Evolutionary conservation across 177 flowering plant species (phyloP).

Genomic region (Vitis hybrid): DNA sequence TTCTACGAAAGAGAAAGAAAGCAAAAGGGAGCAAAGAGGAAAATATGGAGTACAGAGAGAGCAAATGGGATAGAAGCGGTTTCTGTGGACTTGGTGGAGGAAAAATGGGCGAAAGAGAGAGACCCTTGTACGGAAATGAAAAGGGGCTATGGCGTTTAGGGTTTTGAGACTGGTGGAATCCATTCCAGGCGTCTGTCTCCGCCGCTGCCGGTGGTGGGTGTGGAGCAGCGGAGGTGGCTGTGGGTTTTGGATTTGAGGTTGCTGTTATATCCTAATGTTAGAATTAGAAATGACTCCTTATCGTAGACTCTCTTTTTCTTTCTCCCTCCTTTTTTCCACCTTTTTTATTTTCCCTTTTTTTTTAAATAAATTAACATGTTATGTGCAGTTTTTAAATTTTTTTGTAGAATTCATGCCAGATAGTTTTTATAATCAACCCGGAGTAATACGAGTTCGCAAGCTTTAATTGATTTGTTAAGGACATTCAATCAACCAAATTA

Average conservation of each 20-base stretch:
- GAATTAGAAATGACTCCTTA: no score
- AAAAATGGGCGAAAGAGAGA: constrained; percentile 19
- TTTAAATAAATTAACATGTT: no score
- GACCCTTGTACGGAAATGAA: constrained; percentile 25
- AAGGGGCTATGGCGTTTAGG: constrained; percentile 25
- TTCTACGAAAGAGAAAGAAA: neutral
- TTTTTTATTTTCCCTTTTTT: no score
- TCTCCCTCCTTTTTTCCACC: no score
- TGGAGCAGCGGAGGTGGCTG: neutral
- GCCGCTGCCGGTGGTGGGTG: neutral
- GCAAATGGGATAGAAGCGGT: constrained; percentile 24
- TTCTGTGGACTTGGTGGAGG: constrained; percentile 20
- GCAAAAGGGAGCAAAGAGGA: constrained; percentile 3
- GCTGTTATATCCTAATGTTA: no score
- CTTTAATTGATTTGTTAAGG: no score
- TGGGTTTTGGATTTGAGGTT: neutral
- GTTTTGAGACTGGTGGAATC: constrained; percentile 32
- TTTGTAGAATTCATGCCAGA: no score
- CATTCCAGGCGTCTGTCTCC: constrained; percentile 17
- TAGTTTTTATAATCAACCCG: no score
- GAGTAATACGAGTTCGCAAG: no score
- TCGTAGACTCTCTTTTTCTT: neutral
- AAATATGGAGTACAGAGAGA: constrained; percentile 25
- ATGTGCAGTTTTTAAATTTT: no score
- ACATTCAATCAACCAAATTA: no score